Evolutionary conservation across 2,329 filamentous ascomycete genomes (phyloP), one percentile per base, ranked within the genome.

Genomic region (Verticillium albo-atrum): DNA sequence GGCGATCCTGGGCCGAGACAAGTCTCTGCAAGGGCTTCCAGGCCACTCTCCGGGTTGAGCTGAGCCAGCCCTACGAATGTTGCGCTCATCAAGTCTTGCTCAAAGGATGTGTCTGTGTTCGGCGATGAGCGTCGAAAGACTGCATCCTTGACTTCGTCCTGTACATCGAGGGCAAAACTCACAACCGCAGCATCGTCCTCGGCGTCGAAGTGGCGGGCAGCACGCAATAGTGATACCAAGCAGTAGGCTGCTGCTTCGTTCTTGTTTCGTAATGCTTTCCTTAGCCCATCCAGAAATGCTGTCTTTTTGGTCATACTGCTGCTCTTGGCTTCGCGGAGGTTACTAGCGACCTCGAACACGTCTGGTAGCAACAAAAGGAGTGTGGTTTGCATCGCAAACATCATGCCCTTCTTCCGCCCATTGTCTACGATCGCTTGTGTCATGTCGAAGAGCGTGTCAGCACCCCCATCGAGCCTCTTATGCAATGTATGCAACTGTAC

Each of bases 371-470:
- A 76, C 60, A 89, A 82, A 10, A 89, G 72, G 4, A 90, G 73
- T 14, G 82, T 79, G 2, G 81, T 85, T 68, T 89, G 87, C 56
- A 90, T 76, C 17, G 87, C 86, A 65, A 82, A 87, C 23, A 89
- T 74, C 32, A 84, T 73, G 3, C 78, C 77, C 64, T 80, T 84
- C 54, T 82, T 79, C 62, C 80, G 80, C 37, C 77, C 79, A 58
- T 80, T 83, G 67, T 89, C 86, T 35, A 80, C 78, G 28, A 87
- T 79, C 3, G 83, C 84, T 63, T 85, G 81, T 5, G 84, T 81
- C 84, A 89, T 89, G 66, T 90, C 87, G 67, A 89, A 89, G 26
- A 90, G 75, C 1, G 85, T 88, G 67, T 90, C 87, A 5, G 85
- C 82, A 10, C 83, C 84, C 54, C 82, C 84, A 64, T 89, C 86